Evolutionary conservation across 2,329 filamentous ascomycete species (phyloP), one percentile per base, ranked within the genome.

Genomic region (Fusarium nurragi): DNA sequence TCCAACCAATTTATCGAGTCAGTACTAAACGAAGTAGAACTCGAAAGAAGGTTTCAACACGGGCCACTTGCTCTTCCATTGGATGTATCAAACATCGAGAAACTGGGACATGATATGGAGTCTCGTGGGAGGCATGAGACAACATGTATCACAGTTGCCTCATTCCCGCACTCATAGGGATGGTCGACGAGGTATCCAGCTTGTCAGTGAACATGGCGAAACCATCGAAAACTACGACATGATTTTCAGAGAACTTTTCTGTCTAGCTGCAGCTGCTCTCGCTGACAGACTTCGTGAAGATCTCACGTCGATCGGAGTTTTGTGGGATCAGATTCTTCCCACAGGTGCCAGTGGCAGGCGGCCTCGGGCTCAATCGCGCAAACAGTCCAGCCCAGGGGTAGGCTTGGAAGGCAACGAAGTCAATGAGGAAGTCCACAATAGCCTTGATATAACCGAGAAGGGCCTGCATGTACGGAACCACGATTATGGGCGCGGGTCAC

Each of bases 221-320:
- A 79, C 86, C 13, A 85, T 90, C 49, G 81, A 87, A 12, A 85
- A 92, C 59, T 94, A 94, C 74, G 89, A 92, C 30, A 80, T 89
- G 16, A 83, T 94, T 3, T 93, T 97, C 74, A 88, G 92, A 22
- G 91, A 96, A 73, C 82, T 94, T 11, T 97, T 96, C 75, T 96
- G 92, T 71, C 83, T 92, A 11, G 90, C 92, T 4, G 92, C 93
- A 1, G 82, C 88, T 7, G 86, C 88, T n/a, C 84, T 97, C 9
- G 90, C 93, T 1, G 81, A 85, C 13, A 85, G 86, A 49, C 80
- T 94, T 63, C 86, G 87, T 59, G 84, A 86, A 38, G 82, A 85
- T 5, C 77, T 94, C 3, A 81, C 85, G 8, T 82, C 87, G 5
- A 77, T 91, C 9, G 92, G 92, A 6, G 81, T 87, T 11, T 79